These are phyloP conservation scores for Acacia melanoxylon DNA, from an alignment of 306 rosid species.

Conservation along the genomic window DNA sequence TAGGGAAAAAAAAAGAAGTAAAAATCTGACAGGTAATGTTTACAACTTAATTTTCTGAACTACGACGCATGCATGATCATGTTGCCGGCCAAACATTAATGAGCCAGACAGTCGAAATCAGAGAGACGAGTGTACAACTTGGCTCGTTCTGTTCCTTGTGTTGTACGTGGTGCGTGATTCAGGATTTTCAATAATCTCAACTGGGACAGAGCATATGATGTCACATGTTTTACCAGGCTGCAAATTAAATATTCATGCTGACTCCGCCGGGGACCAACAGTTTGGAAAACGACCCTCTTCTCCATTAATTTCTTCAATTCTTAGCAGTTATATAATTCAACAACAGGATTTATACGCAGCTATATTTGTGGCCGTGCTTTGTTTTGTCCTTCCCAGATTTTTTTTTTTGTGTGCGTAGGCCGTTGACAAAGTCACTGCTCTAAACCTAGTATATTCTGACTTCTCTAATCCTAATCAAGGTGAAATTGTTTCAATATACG, in stretches of 20 bases:
- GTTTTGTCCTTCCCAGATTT: neutral
- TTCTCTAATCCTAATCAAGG: neutral
- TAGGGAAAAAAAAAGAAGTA: too few relatives aligned
- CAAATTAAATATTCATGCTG: neutral
- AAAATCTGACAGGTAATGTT: too few relatives aligned
- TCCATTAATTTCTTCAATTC: neutral
- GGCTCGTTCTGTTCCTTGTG: neutral
- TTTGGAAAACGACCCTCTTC: neutral
- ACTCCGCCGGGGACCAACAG: neutral
- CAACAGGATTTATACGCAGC: neutral
- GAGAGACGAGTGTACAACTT: neutral
- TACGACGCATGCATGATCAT: too few relatives aligned
- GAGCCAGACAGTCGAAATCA: neutral
- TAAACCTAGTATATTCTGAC: neutral
- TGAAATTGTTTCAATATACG: neutral
- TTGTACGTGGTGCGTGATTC: neutral
- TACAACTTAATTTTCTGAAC: too few relatives aligned
- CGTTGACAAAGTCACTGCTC: neutral
- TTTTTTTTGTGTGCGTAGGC: neutral
- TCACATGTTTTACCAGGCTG: neutral
- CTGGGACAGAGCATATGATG: neutral
- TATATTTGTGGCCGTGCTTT: neutral
- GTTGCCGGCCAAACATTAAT: neutral
- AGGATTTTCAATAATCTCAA: neutral
- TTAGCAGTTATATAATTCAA: neutral